These are phyloP conservation scores for Daldinia sp. DNA, from an alignment of 2,329 filamentous ascomycete species.

Conservation along the genomic window DNA sequence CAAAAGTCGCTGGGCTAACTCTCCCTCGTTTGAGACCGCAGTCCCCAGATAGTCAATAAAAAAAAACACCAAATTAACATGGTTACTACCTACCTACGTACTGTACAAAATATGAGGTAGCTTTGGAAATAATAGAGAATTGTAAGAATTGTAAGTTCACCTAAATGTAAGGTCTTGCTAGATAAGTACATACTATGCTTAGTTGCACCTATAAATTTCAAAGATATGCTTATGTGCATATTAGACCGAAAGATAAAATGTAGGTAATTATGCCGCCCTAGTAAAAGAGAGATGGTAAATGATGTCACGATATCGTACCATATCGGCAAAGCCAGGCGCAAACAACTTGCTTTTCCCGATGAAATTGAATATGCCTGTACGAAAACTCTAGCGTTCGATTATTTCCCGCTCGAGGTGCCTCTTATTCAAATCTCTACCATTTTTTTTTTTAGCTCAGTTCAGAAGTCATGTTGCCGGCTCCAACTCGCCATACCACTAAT, in stretches of 20 bases:
- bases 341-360: constrained; percentile 4
- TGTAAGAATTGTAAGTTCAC: neutral
- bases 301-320: constrained; percentile 34
- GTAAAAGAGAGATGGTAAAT: constrained; percentile 10
- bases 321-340: constrained; percentile 1
- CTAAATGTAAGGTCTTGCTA: neutral
- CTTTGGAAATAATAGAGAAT: too few species aligned
- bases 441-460: constrained; percentile 7
- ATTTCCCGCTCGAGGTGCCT: neutral
- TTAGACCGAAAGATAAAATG: neutral
- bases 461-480: constrained; percentile 39
- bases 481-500: constrained; percentile 15
- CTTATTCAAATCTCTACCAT: constrained; percentile 8
- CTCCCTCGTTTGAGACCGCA: too few species aligned
- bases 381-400: neutral
- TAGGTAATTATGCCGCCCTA: neutral
- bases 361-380: neutral
- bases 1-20: too few species aligned
- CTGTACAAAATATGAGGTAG: too few species aligned
- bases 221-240: neutral
- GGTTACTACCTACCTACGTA: too few species aligned
- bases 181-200: neutral
- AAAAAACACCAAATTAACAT: too few species aligned
- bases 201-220: neutral
- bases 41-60: too few species aligned